A percentile compares a stretch with the other conserved stretches of the same genome.
Evolutionary conservation across 2,329 filamentous ascomycete genomes (phyloP).

Genomic region (Penicillium sp.): DNA sequence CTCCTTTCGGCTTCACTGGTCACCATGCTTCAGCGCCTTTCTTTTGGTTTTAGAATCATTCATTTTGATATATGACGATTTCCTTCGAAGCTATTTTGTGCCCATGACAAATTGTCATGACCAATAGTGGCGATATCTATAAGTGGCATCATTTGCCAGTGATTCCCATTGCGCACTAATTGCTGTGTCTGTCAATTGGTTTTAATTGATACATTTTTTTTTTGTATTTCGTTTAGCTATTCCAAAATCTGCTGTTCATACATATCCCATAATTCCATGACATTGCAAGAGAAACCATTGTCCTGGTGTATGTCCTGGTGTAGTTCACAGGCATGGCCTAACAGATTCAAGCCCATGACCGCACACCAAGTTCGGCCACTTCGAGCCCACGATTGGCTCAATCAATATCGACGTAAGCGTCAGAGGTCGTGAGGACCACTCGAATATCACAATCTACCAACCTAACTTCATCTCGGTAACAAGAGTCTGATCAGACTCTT

Average conservation of each 20-base stretch:
- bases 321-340: no score
- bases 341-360: background rate
- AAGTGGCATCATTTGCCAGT: no score
- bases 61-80: no score
- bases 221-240: background rate
- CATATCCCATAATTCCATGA: no score
- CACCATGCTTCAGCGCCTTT: background rate
- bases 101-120: no score
- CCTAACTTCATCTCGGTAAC: background rate
- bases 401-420: background rate
- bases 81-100: no score
- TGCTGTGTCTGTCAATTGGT: background rate
- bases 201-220: background rate
- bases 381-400: background rate
- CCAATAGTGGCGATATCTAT: no score
- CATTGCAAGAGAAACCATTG: no score
- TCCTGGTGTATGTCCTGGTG: no score
- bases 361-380: background rate
- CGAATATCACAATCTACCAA: background rate
- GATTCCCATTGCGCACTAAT: no score
- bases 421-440: no score
- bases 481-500: background rate
- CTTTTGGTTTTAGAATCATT: background rate
- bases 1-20: background rate
- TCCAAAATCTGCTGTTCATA: background rate